Percentiles rank a stretch among this genome's conserved stretches.
Conservation (phyloP, 257 asterid species). For the Lantana camara region DNA sequence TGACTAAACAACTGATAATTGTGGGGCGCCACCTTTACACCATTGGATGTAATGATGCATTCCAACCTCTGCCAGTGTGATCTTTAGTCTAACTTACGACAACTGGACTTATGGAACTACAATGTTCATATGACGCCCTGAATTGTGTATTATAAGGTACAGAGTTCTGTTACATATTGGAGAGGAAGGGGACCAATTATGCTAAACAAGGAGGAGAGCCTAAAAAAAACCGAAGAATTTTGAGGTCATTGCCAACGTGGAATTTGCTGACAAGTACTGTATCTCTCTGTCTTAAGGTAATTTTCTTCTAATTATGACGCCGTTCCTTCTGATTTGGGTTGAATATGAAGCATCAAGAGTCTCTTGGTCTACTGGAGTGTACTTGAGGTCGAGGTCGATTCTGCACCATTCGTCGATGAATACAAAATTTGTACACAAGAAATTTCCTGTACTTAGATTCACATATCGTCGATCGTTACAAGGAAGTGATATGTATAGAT, state of each 20-base stretch:
- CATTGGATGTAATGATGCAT: constrained; percentile 29
- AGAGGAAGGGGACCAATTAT: constrained; percentile 33
- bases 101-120: constrained; percentile 25
- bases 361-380: constrained; percentile 19
- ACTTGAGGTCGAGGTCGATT: constrained; percentile 17
- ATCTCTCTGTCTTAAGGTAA: background rate
- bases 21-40: constrained; percentile 22
- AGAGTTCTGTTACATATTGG: constrained; percentile 31
- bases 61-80: constrained; percentile 24
- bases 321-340: constrained; percentile 26
- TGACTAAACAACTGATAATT: constrained; percentile 11
- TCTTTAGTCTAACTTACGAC: constrained; percentile 9
- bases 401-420: constrained; percentile 17
- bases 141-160: constrained; percentile 35
- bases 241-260: constrained; percentile 20
- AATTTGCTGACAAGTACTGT: constrained; percentile 9
- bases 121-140: constrained; percentile 33
- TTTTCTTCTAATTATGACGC: constrained; percentile 20
- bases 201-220: constrained; percentile 22
- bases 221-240: constrained; percentile 16
- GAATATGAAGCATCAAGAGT: constrained; percentile 6
- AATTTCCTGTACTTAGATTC: constrained; percentile 32
- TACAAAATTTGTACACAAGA: constrained; percentile 33
- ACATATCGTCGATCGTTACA: constrained; percentile 27
- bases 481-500: constrained; percentile 43